These are phyloP conservation scores for Trichopus zeylanicus DNA, from an alignment of 116 monocot species.

Conservation along the genomic window DNA sequence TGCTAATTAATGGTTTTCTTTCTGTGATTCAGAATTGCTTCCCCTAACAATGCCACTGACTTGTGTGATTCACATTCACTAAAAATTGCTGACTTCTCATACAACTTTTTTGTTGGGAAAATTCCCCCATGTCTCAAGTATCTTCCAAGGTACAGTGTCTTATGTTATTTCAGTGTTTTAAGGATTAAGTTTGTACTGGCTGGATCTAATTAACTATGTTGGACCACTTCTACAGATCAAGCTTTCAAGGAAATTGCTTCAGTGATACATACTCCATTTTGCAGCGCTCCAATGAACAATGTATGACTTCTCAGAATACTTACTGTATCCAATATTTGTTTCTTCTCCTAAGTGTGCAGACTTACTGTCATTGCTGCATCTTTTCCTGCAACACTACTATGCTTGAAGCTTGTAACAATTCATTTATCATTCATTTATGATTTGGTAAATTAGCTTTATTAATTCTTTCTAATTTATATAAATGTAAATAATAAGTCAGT, in stretches of 20 bases:
- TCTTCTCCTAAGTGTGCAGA: background rate
- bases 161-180: conserved; percentile 3
- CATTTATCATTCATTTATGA: too few relatives aligned
- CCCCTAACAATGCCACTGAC: conserved; percentile 19
- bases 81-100: conserved; percentile 66
- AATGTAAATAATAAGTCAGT: too few relatives aligned
- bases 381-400: too few relatives aligned
- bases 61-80: conserved; percentile 45
- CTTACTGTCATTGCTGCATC: background rate
- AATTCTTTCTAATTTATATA: too few relatives aligned
- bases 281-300: conserved; percentile 47
- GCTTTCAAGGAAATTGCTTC: conserved; percentile 77
- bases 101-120: conserved; percentile 72
- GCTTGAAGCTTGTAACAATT: too few relatives aligned
- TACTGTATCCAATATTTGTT: background rate
- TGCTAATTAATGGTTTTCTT: background rate
- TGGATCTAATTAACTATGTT: conserved; percentile 22
- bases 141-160: conserved; percentile 51
- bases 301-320: conserved; percentile 21
- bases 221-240: conserved; percentile 46
- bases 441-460: too few relatives aligned
- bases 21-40: conserved; percentile 22
- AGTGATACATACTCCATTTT: conserved; percentile 28
- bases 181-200: conserved; percentile 5
- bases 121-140: conserved; percentile 61